Evolutionary conservation across 2,329 filamentous ascomycete species (phyloP).

Genomic region (Neonectria coccinea): DNA sequence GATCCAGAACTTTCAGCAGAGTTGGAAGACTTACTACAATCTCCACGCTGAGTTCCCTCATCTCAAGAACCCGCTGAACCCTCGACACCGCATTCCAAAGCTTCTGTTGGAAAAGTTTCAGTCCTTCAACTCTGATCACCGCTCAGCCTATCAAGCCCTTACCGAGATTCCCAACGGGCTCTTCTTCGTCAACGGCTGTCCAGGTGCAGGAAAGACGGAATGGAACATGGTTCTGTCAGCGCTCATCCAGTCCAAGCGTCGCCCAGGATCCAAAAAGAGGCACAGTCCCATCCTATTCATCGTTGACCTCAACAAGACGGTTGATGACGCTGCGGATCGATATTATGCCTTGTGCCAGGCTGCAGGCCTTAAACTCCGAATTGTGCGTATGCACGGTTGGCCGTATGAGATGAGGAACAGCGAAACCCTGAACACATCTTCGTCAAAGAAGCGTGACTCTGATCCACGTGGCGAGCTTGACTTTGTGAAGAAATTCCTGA

Average conservation of each 20-base stretch:
- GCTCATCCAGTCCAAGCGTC: conserved; percentile 50
- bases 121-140: conserved; percentile 55
- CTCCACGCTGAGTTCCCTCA: conserved; percentile 50
- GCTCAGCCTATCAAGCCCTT: conserved; percentile 50
- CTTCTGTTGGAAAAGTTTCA: conserved; percentile 46
- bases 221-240: conserved; percentile 58
- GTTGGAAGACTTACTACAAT: conserved; percentile 38
- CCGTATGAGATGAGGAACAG: conserved; percentile 52
- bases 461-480: conserved; percentile 38
- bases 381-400: conserved; percentile 58
- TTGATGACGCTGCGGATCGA: conserved; percentile 58
- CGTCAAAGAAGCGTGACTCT: background rate
- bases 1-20: conserved; percentile 47
- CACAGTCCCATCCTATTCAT: conserved; percentile 57
- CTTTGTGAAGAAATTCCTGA: conserved; percentile 53
- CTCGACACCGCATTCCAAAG: conserved; percentile 37
- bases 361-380: conserved; percentile 49
- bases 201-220: conserved; percentile 61
- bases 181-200: conserved; percentile 59
- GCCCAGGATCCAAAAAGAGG: conserved; percentile 35
- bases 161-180: conserved; percentile 55
- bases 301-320: conserved; percentile 61
- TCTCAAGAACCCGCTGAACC: conserved; percentile 45
- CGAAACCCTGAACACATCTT: conserved; percentile 43
- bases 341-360: conserved; percentile 53